Conservation (phyloP, 2,329 filamentous ascomycete genomes). For the Kalaharituber pfeilii region DNA sequence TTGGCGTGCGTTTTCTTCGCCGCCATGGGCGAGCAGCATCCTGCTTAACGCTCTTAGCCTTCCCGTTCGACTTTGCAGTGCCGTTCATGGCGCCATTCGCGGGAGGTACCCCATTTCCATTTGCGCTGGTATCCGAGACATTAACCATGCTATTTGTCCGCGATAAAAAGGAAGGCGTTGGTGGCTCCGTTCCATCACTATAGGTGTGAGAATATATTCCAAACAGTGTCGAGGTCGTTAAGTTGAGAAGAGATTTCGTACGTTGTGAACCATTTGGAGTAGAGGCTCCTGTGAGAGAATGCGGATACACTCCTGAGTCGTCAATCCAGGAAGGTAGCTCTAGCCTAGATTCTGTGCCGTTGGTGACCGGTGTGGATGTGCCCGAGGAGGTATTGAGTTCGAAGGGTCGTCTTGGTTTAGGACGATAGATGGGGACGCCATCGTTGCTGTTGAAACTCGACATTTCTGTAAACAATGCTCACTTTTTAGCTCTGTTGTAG, state of each 20-base stretch:
- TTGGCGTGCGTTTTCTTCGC: constrained; percentile 19
- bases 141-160: constrained; percentile 25
- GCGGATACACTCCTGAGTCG: constrained; percentile 30
- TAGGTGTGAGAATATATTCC: constrained; percentile 70
- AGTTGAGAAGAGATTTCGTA: constrained; percentile 62
- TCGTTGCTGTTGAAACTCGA: constrained; percentile 23
- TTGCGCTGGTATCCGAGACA: constrained; percentile 30
- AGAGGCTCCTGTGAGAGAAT: constrained; percentile 27
- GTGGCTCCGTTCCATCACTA: constrained; percentile 40
- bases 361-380: constrained; percentile 13
- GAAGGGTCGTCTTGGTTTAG: constrained; percentile 56
- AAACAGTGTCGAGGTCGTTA: constrained; percentile 74
- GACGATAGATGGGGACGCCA: constrained; percentile 41
- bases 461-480: too few species aligned
- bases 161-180: constrained; percentile 39
- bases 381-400: too few species aligned
- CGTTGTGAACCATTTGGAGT: constrained; percentile 36
- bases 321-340: background rate
- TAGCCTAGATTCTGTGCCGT: constrained; percentile 21
- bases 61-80: constrained; percentile 9
- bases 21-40: constrained; percentile 24
- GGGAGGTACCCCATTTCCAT: constrained; percentile 25
- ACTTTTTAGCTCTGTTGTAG: too few species aligned
- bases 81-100: constrained; percentile 20
- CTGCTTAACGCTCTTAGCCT: constrained; percentile 2